Evolutionary conservation across 106 monocot species (phyloP).

Genomic region (Posidonia australis): DNA sequence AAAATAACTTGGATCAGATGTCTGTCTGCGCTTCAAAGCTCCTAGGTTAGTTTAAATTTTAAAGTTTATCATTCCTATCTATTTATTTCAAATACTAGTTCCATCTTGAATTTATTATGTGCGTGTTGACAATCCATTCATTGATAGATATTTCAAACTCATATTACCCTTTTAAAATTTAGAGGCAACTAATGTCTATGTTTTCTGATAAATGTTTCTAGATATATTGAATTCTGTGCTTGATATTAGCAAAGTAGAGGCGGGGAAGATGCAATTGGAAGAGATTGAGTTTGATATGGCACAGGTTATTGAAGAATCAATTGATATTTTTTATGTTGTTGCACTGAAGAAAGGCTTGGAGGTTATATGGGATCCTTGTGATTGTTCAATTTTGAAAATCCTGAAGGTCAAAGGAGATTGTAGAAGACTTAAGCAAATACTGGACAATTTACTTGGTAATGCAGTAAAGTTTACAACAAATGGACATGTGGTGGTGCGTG

Average conservation of each 20-base stretch:
- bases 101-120: background rate
- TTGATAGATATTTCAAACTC: no score
- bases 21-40: slow-evolving; percentile 45
- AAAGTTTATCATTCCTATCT: background rate
- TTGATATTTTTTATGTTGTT: slow-evolving; percentile 53
- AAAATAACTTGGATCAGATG: slow-evolving; percentile 51
- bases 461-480: slow-evolving; percentile 75
- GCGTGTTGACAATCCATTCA: no score
- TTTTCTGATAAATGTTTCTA: slow-evolving; percentile 8
- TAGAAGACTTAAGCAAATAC: slow-evolving; percentile 54
- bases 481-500: slow-evolving; percentile 59
- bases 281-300: slow-evolving; percentile 67
- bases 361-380: slow-evolving; percentile 95
- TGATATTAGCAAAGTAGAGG: slow-evolving; percentile 80
- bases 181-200: no score
- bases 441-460: slow-evolving; percentile 79
- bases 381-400: slow-evolving; percentile 46
- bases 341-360: slow-evolving; percentile 63
- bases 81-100: background rate
- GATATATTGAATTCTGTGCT: slow-evolving; percentile 84
- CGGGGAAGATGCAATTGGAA: slow-evolving; percentile 81
- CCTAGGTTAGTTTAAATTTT: slow-evolving; percentile 23
- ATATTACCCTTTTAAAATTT: background rate
- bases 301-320: slow-evolving; percentile 63
- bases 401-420: slow-evolving; percentile 61